Conservation (phyloP, 805 yeast genomes). For the Tanozyma kutaoensis region DNA sequence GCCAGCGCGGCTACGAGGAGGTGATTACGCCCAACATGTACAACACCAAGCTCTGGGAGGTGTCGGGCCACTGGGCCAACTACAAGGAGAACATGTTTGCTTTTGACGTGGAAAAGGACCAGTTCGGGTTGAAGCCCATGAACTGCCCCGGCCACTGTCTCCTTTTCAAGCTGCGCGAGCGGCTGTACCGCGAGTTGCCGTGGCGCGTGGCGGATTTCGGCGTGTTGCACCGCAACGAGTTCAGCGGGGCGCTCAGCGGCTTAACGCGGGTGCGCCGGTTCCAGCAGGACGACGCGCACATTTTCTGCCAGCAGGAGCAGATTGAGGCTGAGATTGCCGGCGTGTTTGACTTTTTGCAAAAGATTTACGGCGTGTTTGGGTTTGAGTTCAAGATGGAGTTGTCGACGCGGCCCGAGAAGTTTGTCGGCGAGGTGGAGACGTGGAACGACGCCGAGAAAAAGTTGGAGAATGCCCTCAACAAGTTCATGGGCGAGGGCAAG, state of each 20-base stretch:
- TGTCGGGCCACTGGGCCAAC: constrained; percentile 98
- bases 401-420: constrained; percentile 95
- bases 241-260: constrained; percentile 81
- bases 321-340: constrained; percentile 75
- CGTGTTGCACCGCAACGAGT: constrained; percentile 93
- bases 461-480: constrained; percentile 69
- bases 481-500: constrained; percentile 61
- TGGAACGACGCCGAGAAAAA: constrained; percentile 89
- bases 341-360: constrained; percentile 75
- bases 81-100: constrained; percentile 96
- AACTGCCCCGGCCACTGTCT: constrained; percentile 90
- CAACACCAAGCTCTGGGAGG: constrained; percentile 95
- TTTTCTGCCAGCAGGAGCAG: constrained; percentile 89
- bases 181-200: constrained; percentile 94
- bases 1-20: constrained; percentile 92
- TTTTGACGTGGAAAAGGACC: constrained; percentile 93
- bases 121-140: constrained; percentile 90
- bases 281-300: constrained; percentile 99
- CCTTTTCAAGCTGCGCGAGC: constrained; percentile 81
- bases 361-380: constrained; percentile 83
- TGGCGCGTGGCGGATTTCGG: constrained; percentile 99
- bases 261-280: constrained; percentile 96
- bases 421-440: constrained; percentile 84
- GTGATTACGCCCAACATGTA: constrained; percentile 99
- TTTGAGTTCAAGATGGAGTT: constrained; percentile 94